Evolutionary conservation across 257 asterid species (phyloP).

Genomic region (Solanum appendiculatum): DNA sequence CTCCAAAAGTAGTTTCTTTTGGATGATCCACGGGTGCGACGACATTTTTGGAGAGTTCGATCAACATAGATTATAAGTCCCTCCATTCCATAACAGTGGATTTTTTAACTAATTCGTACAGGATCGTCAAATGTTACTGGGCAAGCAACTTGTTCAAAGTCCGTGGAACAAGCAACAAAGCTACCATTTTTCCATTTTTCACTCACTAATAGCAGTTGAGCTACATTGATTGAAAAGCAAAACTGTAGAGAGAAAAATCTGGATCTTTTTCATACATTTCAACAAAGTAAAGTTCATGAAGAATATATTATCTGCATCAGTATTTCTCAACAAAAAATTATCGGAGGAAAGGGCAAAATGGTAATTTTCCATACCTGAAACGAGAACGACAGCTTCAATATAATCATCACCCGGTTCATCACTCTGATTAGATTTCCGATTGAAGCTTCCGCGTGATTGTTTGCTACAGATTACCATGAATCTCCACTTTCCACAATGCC

Average conservation of each 20-base stretch:
- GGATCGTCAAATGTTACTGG: neutral
- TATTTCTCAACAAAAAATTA: neutral
- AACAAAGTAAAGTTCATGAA: neutral
- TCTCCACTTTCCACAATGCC: neutral
- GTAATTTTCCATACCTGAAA: constrained; percentile 16
- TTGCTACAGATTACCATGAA: constrained; percentile 7
- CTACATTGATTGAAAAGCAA: neutral
- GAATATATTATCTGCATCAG: neutral
- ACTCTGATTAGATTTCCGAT: neutral
- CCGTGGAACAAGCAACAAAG: neutral
- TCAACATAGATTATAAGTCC: neutral
- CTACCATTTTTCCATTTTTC: neutral
- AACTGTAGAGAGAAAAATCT: neutral
- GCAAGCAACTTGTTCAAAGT: neutral
- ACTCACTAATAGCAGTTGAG: neutral
- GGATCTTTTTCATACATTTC: neutral
- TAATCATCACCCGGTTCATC: constrained; percentile 9
- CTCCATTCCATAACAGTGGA: neutral
- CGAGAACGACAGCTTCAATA: constrained; percentile 25
- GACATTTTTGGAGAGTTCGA: neutral
- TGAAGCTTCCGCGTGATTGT: constrained; percentile 18
- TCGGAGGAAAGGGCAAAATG: neutral
- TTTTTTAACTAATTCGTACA: neutral
- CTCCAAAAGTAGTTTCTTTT: neutral
- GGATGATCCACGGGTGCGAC: neutral